Evolutionary conservation across 768 basidiomycete species (phyloP).

Genomic region (Cytidiella melzeri): DNA sequence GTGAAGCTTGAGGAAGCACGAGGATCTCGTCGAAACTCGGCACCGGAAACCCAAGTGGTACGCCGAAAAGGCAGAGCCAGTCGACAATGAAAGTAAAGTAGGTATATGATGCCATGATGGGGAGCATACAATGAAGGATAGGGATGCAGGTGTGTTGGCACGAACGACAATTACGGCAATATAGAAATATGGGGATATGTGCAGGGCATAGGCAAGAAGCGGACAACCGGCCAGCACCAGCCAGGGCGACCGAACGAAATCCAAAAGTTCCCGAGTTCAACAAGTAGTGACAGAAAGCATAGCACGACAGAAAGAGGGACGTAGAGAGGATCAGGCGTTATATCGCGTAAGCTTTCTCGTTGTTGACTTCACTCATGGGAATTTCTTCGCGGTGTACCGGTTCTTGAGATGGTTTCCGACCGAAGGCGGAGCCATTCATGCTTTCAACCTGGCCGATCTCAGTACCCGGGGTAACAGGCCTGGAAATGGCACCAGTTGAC

Average conservation of each 20-base stretch:
- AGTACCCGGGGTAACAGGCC: slow-evolving; percentile 59
- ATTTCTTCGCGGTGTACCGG: slow-evolving; percentile 4
- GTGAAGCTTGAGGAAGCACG: too few species aligned
- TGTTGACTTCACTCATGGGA: not conserved
- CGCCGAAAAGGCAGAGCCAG: too few species aligned
- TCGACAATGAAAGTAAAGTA: too few species aligned
- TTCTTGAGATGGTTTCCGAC: slow-evolving; percentile 16
- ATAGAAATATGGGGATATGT: not conserved
- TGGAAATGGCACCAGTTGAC: slow-evolving; percentile 62
- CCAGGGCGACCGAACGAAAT: not conserved
- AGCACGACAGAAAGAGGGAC: not conserved
- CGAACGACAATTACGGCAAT: not conserved
- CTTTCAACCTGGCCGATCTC: slow-evolving; percentile 12
- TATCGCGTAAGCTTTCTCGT: not conserved
- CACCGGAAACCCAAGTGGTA: too few species aligned
- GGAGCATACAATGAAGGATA: not conserved
- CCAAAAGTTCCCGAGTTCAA: not conserved
- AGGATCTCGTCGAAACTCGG: too few species aligned
- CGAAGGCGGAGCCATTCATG: slow-evolving; percentile 17
- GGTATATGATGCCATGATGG: not conserved
- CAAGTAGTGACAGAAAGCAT: not conserved
- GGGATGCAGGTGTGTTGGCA: not conserved
- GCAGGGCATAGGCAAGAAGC: not conserved
- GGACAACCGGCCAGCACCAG: not conserved
- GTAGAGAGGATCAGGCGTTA: not conserved